phyloP scores from a whole-genome alignment of 2,329 filamentous ascomycete species.

The Cordyceps cicadae region DNA sequence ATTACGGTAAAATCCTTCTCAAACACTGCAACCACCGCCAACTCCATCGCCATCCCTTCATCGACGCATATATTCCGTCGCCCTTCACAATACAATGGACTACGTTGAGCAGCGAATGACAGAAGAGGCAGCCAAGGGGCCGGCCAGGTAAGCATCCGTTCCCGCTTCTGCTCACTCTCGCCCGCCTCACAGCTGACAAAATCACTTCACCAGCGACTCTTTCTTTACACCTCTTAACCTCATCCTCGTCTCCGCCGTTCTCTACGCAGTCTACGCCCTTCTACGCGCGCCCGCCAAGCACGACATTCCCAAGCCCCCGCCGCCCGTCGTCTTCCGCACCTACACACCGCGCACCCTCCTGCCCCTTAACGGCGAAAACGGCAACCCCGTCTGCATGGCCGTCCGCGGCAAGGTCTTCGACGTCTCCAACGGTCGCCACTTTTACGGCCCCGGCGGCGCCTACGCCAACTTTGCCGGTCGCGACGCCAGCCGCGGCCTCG shows the following conservation, averaged over 20 bases:
- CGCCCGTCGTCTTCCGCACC: constrained; percentile 55
- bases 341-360: constrained; percentile 76
- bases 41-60: not conserved
- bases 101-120: constrained; percentile 49
- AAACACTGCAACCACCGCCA: not conserved
- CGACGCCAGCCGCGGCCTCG: constrained; percentile 81
- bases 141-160: constrained; percentile 25
- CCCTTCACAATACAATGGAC: constrained; percentile 40
- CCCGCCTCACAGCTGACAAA: not conserved
- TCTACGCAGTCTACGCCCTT: constrained; percentile 51
- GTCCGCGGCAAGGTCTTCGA: constrained; percentile 89
- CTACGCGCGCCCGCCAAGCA: constrained; percentile 41
- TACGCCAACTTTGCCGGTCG: constrained; percentile 95
- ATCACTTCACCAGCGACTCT: constrained; percentile 25
- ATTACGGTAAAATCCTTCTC: not conserved
- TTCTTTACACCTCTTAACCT: constrained; percentile 56
- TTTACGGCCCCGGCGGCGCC: constrained; percentile 91
- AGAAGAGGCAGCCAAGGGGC: constrained; percentile 41
- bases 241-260: constrained; percentile 46
- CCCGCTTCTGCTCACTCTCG: not conserved
- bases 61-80: not conserved
- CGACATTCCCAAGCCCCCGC: constrained; percentile 42
- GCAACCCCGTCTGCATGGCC: constrained; percentile 75
- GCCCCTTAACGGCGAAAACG: constrained; percentile 71
- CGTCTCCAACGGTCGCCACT: constrained; percentile 76